Evolutionary conservation across 2,329 filamentous ascomycete genomes (phyloP).

Genomic region (Aspergillus sp.): DNA sequence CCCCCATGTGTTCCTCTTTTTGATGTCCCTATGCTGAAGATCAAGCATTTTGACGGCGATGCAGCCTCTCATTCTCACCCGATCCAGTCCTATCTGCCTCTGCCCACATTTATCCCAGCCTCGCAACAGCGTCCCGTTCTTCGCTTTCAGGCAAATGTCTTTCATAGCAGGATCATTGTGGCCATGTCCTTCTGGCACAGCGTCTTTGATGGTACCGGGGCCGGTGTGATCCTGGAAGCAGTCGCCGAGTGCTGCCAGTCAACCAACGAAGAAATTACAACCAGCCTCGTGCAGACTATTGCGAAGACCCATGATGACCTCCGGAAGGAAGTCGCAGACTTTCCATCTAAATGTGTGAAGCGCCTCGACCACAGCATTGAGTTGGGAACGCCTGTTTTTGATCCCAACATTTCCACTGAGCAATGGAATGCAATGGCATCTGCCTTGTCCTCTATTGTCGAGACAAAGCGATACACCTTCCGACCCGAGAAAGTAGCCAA

Average conservation of each 20-base stretch:
- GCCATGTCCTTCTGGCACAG: conserved; percentile 12
- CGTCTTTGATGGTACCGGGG: conserved; percentile 14
- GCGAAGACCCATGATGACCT: neutral
- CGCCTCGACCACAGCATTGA: conserved; percentile 3
- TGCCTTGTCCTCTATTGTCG: neutral
- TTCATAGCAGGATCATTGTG: conserved; percentile 7
- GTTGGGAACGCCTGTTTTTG: conserved; percentile 1
- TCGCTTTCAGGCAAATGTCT: conserved; percentile 17
- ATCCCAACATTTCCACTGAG: conserved; percentile 2
- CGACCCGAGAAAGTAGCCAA: conserved; percentile 2
- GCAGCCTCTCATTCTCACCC: neutral
- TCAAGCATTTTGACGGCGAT: conserved; percentile 4
- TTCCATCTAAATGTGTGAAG: neutral
- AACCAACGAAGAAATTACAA: neutral
- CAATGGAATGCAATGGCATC: conserved; percentile 10
- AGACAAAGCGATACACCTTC: neutral
- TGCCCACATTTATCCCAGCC: conserved; percentile 7
- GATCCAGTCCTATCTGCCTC: neutral
- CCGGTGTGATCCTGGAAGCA: conserved; percentile 9
- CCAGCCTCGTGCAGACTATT: neutral
- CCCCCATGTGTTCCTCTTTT: neutral
- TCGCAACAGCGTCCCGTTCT: conserved; percentile 13
- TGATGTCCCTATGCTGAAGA: conserved; percentile 7
- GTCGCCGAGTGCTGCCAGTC: conserved; percentile 7
- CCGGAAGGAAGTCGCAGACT: conserved; percentile 2